Evolutionary conservation across 1,139 yeast species (phyloP), one percentile per base, ranked within the genome.

Genomic region (Kodamaea fungicola): DNA sequence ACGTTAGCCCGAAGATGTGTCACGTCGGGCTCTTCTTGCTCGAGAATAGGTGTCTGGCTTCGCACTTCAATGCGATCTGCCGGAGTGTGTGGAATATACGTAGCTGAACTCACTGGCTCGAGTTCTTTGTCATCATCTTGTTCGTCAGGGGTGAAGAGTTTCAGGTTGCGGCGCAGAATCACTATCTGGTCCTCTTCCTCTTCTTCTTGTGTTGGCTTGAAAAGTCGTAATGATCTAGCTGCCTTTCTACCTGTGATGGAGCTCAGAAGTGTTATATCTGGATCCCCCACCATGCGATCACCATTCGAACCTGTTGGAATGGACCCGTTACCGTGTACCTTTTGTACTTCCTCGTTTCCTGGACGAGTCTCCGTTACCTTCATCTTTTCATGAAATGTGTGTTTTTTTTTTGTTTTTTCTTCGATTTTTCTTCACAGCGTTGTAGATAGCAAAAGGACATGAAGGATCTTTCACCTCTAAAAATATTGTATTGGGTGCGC

Each of bases 31-130:
- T 34, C 34, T 22, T 9, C 5, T 10, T 10, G 30, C 33, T 13
- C 31, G 6, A 16, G 24, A 10, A 23, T 12, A n/a, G 31, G 30
- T 7, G 23, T 10, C 12, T 12, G 9, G 29, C 16, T 10, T 3
- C 29, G 29, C 4, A 23, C 9, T n/a, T 23, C 26, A 10, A 19
- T 36, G 30, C 39, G 44, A 25, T 40, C 69, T 52, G 50, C 64
- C 6, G 69, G 64, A 0, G 65, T 73, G 52, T 81, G 87, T 2
- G 87, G 87, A 40, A 78, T 72, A 50, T 80, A 81, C 1, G 85
- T 79, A 0, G 87, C 87, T 2, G 83, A 76, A 1, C 85, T 75
- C 0, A 79, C 76, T 1, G 82, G 81, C 40, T 76, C 78, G 12
- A 22, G 26, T 22, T 26, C 28, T 22, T 26, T 28, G 7, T 34